Evolutionary conservation across 2,329 filamentous ascomycete species (phyloP), one percentile per base, ranked within the genome.

Genomic region (Fusarium chaquense): DNA sequence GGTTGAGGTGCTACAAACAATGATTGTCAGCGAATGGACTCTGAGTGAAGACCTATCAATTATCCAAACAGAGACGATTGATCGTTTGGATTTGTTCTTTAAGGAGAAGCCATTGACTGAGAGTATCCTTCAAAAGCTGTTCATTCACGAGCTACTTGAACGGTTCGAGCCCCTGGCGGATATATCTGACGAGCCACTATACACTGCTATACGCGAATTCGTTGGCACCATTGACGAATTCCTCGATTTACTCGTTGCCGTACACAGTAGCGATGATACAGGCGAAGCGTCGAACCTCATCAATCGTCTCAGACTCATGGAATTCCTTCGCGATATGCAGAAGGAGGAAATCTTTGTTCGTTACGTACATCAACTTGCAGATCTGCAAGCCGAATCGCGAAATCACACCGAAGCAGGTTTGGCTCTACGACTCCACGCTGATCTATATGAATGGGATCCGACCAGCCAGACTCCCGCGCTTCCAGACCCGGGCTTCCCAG

Each of bases 1-100:
- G 1, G 94, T 98, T 32, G 93, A 97, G 78, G 92, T 99, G 22
- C 81, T 99, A 66, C 94, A 97, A 78, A 97, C 94, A 4, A 99
- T 99, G 96, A 97, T 99, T 75, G 90, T 98, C 71, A 97, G 94
- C 81, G 96, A 99, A 80, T 99, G 96, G 96, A 94, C 94, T 18
- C 81, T 99, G 69, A 98, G 94, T 77, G 93, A 97, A 77, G 95
- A 98, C 77, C 82, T 99, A 49, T 91, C 91, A 4, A 90, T 96
- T 49, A 92, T 99, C 53, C 94, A 98, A 79, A 96, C 94, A 3
- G 96, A 98, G 79, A 94, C 98, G 84, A 97, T 99, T 73, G 95
- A 98, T 75, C 97, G 93, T 70, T 82, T 99, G 56, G 96, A 99
- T 77, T 85, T 87, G 26, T 88, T 97, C 54, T 98, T 98, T 85